Evolutionary conservation across 208 protist species (phyloP).

Genomic region (Phytomonas sp.): DNA sequence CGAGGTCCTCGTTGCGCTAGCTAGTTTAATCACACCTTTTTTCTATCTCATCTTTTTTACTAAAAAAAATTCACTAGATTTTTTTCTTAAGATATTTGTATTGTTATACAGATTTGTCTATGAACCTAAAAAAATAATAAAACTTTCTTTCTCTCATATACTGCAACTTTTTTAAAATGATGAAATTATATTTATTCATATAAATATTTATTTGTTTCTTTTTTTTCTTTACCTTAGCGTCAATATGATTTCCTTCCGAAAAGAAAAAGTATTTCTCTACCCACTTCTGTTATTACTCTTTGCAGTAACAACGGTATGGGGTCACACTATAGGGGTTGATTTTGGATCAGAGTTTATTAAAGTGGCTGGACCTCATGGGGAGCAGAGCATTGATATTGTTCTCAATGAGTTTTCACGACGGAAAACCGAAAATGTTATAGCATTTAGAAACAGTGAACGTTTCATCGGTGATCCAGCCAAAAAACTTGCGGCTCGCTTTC

Average conservation of each 20-base stretch:
- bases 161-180: conserved; percentile 8
- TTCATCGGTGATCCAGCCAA: conserved; percentile 86
- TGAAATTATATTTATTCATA: conserved; percentile 12
- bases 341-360: conserved; percentile 86
- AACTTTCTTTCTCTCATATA: conserved; percentile 8
- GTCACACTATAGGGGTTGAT: conserved; percentile 79
- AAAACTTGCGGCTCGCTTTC: conserved; percentile 84
- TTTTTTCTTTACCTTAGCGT: conserved; percentile 1
- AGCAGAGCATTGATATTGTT: conserved; percentile 85
- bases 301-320: conserved; percentile 9
- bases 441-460: conserved; percentile 83
- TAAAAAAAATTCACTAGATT: neutral
- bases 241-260: conserved; percentile 12
- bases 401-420: conserved; percentile 91
- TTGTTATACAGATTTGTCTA: neutral
- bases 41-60: conserved; percentile 5
- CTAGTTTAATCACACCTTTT: conserved; percentile 12
- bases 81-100: neutral
- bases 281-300: conserved; percentile 10
- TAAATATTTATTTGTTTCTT: conserved; percentile 11
- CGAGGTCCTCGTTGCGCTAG: conserved; percentile 58
- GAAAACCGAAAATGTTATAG: conserved; percentile 89
- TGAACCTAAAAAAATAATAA: neutral
- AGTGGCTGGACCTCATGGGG: conserved; percentile 54
- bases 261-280: neutral